Percentiles rank a stretch among this genome's conserved stretches.
These are phyloP conservation scores for Monosiga brevicollis DNA, from an alignment of 78 protist species.

Conservation along the genomic window DNA sequence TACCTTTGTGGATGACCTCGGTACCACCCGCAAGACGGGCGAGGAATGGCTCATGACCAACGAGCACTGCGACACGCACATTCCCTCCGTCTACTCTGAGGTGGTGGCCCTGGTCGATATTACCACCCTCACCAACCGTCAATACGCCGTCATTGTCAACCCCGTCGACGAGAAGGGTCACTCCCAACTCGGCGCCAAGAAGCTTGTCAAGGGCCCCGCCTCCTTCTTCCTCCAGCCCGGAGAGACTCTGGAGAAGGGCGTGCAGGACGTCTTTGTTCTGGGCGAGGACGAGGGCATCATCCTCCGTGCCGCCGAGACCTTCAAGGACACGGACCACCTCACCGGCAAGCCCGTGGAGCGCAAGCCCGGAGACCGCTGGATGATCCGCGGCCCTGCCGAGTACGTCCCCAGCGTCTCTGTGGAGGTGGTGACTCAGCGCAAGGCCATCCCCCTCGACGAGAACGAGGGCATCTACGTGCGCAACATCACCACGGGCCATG, in stretches of 20 bases:
- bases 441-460: constrained; percentile 79
- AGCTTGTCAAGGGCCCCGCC: constrained; percentile 59
- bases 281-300: constrained; percentile 78
- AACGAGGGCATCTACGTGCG: constrained; percentile 87
- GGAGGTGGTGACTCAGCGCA: constrained; percentile 60
- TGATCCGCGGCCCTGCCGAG: constrained; percentile 78
- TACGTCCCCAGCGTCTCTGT: constrained; percentile 77
- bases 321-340: constrained; percentile 32
- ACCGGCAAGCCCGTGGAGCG: constrained; percentile 8
- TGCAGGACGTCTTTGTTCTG: constrained; percentile 54
- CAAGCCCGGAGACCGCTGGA: constrained; percentile 85
- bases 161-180: constrained; percentile 56
- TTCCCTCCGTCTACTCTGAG: constrained; percentile 74
- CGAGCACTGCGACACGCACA: constrained; percentile 49
- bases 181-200: constrained; percentile 58
- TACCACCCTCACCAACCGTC: constrained; percentile 67
- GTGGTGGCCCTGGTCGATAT: constrained; percentile 49
- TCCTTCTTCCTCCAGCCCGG: constrained; percentile 82
- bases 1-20: constrained; percentile 54
- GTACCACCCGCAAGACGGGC: constrained; percentile 52
- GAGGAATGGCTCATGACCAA: constrained; percentile 76
- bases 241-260: constrained; percentile 54
- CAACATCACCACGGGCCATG: constrained; percentile 71
- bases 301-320: constrained; percentile 60
- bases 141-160: constrained; percentile 77